A percentile compares a stretch with the other conserved stretches of the same genome.
Conservation (phyloP, 805 yeast genomes). For the Ogataea pini region DNA sequence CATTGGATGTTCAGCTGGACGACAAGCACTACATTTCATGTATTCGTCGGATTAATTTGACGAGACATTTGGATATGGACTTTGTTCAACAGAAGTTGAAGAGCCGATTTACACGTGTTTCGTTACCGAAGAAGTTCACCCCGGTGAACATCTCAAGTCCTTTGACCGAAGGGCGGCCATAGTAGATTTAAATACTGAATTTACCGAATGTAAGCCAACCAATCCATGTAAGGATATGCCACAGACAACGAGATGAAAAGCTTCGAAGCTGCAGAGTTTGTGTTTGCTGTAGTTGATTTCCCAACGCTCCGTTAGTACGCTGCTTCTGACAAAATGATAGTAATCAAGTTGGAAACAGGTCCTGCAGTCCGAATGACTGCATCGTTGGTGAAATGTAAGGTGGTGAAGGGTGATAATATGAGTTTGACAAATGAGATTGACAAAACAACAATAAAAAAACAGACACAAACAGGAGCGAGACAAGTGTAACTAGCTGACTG, state of each 20-base stretch:
- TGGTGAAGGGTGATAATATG: background rate
- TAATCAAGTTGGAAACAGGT: slow-evolving; percentile 34
- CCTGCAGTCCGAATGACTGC: slow-evolving; percentile 58
- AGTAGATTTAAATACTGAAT: background rate
- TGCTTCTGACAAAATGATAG: slow-evolving; percentile 27
- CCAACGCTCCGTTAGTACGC: slow-evolving; percentile 65
- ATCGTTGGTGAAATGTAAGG: slow-evolving; percentile 44
- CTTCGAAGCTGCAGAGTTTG: background rate
- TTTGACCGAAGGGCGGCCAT: slow-evolving; percentile 22
- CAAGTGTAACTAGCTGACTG: too few species aligned
- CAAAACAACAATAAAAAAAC: background rate
- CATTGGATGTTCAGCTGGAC: slow-evolving; percentile 93
- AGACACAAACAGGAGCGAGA: too few species aligned
- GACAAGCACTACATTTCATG: slow-evolving; percentile 96
- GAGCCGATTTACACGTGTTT: slow-evolving; percentile 81
- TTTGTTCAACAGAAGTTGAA: slow-evolving; percentile 78
- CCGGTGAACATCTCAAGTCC: slow-evolving; percentile 82
- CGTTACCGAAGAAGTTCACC: slow-evolving; percentile 85
- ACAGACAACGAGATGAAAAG: background rate
- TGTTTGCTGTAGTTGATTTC: slow-evolving; percentile 29
- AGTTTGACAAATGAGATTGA: background rate
- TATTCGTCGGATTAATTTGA: slow-evolving; percentile 84
- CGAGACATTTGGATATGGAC: slow-evolving; percentile 92
- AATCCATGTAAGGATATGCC: background rate
- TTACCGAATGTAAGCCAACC: background rate